A percentile compares a stretch with the other conserved stretches of the same genome.
Evolutionary conservation across 2,329 filamentous ascomycete species (phyloP).

Genomic region (Penicillium crustosum): DNA sequence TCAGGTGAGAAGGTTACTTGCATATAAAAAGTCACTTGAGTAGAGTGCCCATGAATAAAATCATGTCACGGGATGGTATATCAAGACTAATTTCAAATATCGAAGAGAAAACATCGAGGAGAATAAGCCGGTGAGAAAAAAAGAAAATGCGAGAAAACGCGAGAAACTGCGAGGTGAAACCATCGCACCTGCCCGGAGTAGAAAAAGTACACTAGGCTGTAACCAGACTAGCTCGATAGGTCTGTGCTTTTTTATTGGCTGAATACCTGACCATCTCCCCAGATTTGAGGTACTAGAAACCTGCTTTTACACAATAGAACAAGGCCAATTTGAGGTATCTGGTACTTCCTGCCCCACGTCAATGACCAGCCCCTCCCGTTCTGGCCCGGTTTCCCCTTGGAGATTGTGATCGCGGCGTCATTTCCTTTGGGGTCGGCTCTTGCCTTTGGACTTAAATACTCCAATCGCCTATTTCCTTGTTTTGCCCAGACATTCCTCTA

Average conservation of each 20-base stretch:
- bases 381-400: constrained; percentile 15
- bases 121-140: not conserved
- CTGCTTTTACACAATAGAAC: not conserved
- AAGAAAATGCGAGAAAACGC: not conserved
- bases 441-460: constrained; percentile 9
- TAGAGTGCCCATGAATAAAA: not conserved
- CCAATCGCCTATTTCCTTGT: constrained; percentile 12
- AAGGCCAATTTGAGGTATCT: constrained; percentile 1
- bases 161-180: constrained; percentile 6
- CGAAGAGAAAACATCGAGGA: not conserved
- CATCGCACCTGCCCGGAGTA: constrained; percentile 4
- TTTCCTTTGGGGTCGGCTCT: constrained; percentile 10
- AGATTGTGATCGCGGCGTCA: constrained; percentile 20
- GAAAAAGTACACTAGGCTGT: constrained; percentile 4
- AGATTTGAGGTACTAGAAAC: constrained; percentile 5
- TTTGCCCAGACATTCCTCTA: not conserved
- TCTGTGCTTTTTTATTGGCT: constrained; percentile 15
- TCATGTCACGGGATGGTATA: not conserved
- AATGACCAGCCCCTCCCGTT: constrained; percentile 12
- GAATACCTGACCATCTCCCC: not conserved
- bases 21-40: constrained; percentile 2
- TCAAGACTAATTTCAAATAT: constrained; percentile 1
- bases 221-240: not conserved
- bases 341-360: constrained; percentile 4
- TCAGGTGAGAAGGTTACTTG: constrained; percentile 1